A percentile compares a stretch with the other conserved stretches of the same genome.
Conservation (phyloP, 1,284 basidiomycete species). For the Ceratobasidium sp. region DNA sequence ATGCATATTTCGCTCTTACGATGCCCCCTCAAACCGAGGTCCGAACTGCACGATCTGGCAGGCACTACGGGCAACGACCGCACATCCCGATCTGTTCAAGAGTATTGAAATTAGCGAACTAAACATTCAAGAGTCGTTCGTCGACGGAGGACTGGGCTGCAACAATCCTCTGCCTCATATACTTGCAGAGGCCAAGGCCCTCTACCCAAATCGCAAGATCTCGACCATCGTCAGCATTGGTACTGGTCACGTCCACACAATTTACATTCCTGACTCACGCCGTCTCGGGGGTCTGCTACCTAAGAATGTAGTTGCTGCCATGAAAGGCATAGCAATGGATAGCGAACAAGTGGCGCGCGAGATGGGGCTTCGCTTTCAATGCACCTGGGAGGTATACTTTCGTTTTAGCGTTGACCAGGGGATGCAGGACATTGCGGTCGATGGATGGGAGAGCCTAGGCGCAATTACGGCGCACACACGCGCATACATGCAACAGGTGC, state of each 20-base stretch:
- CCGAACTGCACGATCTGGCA: slow-evolving; percentile 13
- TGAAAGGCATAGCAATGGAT: slow-evolving; percentile 17
- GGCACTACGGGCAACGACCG: slow-evolving; percentile 1
- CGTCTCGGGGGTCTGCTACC: not conserved
- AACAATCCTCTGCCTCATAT: not conserved
- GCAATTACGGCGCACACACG: not conserved
- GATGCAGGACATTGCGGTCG: not conserved
- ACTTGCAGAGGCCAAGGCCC: not conserved
- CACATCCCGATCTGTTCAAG: not conserved
- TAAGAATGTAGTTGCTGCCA: not conserved
- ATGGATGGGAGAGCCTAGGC: slow-evolving; percentile 9
- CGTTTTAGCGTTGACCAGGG: slow-evolving; percentile 31
- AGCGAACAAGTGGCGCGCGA: slow-evolving; percentile 15
- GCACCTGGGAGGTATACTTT: not conserved
- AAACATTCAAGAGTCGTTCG: not conserved
- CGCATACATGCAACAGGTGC: not conserved
- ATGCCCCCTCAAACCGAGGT: not conserved
- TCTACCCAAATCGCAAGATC: not conserved
- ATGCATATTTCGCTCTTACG: not conserved
- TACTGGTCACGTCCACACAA: slow-evolving; percentile 7
- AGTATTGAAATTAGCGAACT: not conserved
- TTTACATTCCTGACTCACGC: not conserved
- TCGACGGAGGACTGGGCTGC: not conserved
- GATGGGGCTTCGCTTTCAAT: not conserved
- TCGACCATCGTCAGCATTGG: slow-evolving; percentile 6